Base-by-base conservation (phyloP, 768 basidiomycete species). In the Lactifluus rugatus region DNA sequence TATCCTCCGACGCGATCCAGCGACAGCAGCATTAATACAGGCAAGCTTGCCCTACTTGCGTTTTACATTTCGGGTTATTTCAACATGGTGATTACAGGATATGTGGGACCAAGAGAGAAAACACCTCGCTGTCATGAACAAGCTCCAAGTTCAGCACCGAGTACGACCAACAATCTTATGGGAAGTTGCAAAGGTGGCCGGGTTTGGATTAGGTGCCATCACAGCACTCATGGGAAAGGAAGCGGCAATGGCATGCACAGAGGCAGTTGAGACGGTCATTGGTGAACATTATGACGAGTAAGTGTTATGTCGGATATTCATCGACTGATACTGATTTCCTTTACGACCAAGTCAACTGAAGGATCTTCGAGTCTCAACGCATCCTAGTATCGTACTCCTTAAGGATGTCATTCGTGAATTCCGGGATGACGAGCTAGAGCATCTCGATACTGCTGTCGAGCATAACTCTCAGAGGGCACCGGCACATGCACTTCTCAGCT, bases 91-190 rank as follows among this genome's bases (percentile, higher is more conserved):
- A 34, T 49, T 14, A n/a, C 42, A 97, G 93, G 87, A 89, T 59
- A 98, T 98, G 94, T 97, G 93, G 93, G 83, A 91, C 34, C 92
- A 92, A 69, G 94, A 98, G 71, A 89, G 87, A 73, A 91, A 89
- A 69, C 94, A 98, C 70, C 75, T 98, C 13, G 67, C 73, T 0
- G 89, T 93, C 32, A 90, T 95, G 84, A 81, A 93, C 67, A 85
- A 82, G 66, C 72, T 98, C 19, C 89, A 89, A 64, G 64, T 79
- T 2, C 93, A 98, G 69, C 92, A 97, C 69, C 76, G 76, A 25
- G 78, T 91, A 37, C 81, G 94, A 39, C 94, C 94, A 21, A 95
- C 94, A 0, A 64, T 86, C 1, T 76, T 97, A 44, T 84, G 83
- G 56, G 89, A 91, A 36, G 76, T 91, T 5, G 95, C 94, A 62